These are phyloP conservation scores for Aspergillus puulaauensis DNA, from an alignment of 2,329 filamentous ascomycete species.

Conservation along the genomic window DNA sequence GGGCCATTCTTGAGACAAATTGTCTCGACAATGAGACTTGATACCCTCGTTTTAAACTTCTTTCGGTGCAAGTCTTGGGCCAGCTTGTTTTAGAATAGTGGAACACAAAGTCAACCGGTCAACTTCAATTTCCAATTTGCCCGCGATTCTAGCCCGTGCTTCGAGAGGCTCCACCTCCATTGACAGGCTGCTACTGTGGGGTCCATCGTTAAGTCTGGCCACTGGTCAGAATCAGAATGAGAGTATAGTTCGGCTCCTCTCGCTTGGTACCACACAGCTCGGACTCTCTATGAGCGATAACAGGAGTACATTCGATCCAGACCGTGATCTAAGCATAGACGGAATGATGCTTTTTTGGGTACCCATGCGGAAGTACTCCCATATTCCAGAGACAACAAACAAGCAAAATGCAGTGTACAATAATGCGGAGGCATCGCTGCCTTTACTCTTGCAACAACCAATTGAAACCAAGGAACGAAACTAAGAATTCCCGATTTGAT, in stretches of 20 bases:
- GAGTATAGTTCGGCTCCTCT: neutral
- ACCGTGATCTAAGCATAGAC: neutral
- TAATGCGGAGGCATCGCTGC: neutral
- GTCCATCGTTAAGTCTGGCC: neutral
- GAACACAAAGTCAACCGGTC: neutral
- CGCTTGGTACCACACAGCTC: neutral
- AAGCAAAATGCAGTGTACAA: neutral
- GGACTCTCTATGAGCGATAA: neutral
- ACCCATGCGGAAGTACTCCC: neutral
- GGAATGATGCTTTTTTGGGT: neutral
- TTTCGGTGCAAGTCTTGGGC: neutral
- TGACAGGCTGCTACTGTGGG: slow-evolving; percentile 1
- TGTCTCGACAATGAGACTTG: neutral
- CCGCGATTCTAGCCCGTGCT: neutral
- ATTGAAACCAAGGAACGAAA: neutral
- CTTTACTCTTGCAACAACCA: neutral
- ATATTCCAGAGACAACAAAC: neutral
- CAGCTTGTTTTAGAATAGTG: neutral
- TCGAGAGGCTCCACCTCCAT: neutral
- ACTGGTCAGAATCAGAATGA: neutral
- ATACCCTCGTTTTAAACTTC: neutral
- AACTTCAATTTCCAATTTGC: slow-evolving; percentile 4
- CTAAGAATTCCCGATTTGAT: neutral
- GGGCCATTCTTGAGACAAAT: neutral
- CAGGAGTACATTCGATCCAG: neutral